Evolutionary conservation across 2,329 filamentous ascomycete genomes (phyloP).

Genomic region (Alternaria infectoria): DNA sequence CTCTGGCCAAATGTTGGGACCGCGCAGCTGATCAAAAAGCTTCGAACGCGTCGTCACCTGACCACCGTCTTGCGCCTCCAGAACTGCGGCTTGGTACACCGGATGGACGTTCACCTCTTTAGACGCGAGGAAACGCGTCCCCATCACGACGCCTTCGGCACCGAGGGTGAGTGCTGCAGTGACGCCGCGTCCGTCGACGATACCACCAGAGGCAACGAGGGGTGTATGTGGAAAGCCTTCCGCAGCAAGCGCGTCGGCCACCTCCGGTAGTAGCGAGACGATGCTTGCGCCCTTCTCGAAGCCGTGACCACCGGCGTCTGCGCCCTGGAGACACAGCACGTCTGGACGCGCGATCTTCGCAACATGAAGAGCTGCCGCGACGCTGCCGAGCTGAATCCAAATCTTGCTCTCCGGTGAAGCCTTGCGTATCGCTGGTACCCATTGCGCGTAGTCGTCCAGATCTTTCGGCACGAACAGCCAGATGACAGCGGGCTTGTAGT

Average conservation of each 20-base stretch:
- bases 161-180: conserved; percentile 65
- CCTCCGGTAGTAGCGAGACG: conserved; percentile 65
- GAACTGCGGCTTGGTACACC: conserved; percentile 54
- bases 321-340: conserved; percentile 68
- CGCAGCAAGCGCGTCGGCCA: conserved; percentile 55
- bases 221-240: conserved; percentile 28
- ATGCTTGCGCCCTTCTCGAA: conserved; percentile 62
- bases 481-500: conserved; percentile 63
- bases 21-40: conserved; percentile 61
- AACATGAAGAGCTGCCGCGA: conserved; percentile 61
- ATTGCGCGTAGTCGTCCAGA: conserved; percentile 46
- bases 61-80: conserved; percentile 58
- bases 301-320: conserved; percentile 70
- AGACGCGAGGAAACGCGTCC: conserved; percentile 67
- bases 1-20: conserved; percentile 64
- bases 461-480: conserved; percentile 71
- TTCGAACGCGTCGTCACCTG: conserved; percentile 56
- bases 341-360: conserved; percentile 59
- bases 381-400: conserved; percentile 68
- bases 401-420: conserved; percentile 52
- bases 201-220: conserved; percentile 65
- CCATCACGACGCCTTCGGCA: conserved; percentile 63
- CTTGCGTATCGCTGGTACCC: conserved; percentile 42
- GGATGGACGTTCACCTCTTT: conserved; percentile 54
- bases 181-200: conserved; percentile 64